Conservation (phyloP, 768 basidiomycete genomes). For the Phylloporus sp. region DNA sequence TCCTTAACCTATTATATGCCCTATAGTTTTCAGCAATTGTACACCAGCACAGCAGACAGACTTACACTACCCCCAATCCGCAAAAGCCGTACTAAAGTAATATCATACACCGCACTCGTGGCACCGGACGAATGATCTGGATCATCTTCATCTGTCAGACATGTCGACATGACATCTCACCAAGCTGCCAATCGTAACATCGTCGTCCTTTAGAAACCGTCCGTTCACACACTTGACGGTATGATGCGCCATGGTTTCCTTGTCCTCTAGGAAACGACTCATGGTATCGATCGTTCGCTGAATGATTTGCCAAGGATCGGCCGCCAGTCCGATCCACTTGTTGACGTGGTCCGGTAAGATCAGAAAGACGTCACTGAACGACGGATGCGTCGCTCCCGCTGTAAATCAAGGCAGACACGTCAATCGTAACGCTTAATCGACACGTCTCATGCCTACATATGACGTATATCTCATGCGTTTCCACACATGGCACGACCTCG, state of each 20-base stretch:
- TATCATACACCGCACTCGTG: neutral
- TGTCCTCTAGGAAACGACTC: slow-evolving; percentile 16
- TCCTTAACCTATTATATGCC: slow-evolving; percentile 4
- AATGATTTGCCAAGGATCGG: slow-evolving; percentile 17
- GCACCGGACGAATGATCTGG: neutral
- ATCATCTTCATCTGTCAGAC: neutral
- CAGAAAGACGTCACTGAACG: slow-evolving; percentile 34
- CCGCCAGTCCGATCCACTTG: slow-evolving; percentile 21
- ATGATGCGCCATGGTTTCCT: neutral
- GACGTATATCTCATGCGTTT: slow-evolving; percentile 9
- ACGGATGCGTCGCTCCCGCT: slow-evolving; percentile 31
- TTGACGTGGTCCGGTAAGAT: slow-evolving; percentile 29
- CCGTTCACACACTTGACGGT: slow-evolving; percentile 1
- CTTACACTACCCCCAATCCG: neutral
- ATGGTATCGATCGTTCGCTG: slow-evolving; percentile 17
- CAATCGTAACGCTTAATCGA: neutral
- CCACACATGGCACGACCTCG: slow-evolving; percentile 20
- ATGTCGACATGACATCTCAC: slow-evolving; percentile 7
- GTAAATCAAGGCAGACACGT: neutral
- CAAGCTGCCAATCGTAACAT: slow-evolving; percentile 2
- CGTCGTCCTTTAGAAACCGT: slow-evolving; percentile 3
- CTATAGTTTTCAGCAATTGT: slow-evolving; percentile 12
- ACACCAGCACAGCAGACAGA: slow-evolving; percentile 11
- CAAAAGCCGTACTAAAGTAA: neutral
- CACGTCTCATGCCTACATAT: slow-evolving; percentile 4